phyloP scores from a whole-genome alignment of 805 yeast genomes.

The Candida corydali region DNA sequence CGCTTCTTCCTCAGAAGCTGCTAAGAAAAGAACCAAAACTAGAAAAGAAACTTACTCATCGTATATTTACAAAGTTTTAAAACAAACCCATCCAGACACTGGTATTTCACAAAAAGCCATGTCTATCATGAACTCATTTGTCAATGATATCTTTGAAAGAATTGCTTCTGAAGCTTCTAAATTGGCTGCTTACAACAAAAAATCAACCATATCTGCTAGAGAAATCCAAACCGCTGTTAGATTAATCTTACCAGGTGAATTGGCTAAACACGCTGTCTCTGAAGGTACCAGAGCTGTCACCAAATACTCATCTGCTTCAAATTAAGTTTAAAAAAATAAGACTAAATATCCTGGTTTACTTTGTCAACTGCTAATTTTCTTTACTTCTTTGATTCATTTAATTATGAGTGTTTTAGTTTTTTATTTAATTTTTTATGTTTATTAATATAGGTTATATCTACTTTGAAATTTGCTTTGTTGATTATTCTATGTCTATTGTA shows the following conservation, averaged over 20 bases:
- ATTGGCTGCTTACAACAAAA: constrained; percentile 98
- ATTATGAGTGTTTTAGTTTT: constrained; percentile 7
- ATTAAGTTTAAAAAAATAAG: constrained; percentile 20
- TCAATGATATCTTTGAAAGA: constrained; percentile 97
- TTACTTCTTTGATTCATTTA: constrained; percentile 6
- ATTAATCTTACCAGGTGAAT: constrained; percentile 96
- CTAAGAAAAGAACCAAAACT: constrained; percentile 90
- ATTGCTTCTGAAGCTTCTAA: constrained; percentile 97
- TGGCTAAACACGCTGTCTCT: constrained; percentile 97
- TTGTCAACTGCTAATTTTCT: background rate
- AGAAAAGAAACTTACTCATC: constrained; percentile 99
- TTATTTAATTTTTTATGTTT: constrained; percentile 7
- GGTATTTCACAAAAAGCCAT: constrained; percentile 99
- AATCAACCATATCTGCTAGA: constrained; percentile 96
- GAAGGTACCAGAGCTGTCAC: constrained; percentile 99
- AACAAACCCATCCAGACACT: constrained; percentile 99
- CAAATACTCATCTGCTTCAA: constrained; percentile 76
- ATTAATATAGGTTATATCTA: constrained; percentile 8
- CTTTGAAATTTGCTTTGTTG: background rate
- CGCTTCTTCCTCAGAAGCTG: constrained; percentile 66
- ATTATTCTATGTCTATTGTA: background rate
- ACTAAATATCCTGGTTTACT: too few relatives aligned
- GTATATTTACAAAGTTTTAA: constrained; percentile 96
- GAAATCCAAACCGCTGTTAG: constrained; percentile 99
- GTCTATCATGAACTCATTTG: constrained; percentile 98